A percentile compares a stretch with the other conserved stretches of the same genome.
These are phyloP conservation scores for Talaromyces marneffei DNA, from an alignment of 2,329 filamentous ascomycete species.

Conservation along the genomic window DNA sequence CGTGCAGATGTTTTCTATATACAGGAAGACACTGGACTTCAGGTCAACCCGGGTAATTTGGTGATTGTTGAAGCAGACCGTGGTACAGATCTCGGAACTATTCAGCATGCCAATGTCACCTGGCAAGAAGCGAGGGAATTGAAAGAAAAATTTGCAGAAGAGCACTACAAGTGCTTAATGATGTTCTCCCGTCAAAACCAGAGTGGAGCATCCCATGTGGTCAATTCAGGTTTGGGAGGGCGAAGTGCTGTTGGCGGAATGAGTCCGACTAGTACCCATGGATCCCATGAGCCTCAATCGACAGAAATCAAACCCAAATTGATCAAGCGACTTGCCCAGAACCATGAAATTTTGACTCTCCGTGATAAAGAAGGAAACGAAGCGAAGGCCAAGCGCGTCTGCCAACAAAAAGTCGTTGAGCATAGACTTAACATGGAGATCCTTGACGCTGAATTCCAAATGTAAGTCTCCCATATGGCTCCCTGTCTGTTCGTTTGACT, in stretches of 20 bases:
- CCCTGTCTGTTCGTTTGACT: background rate
- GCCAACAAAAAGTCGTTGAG: slow-evolving; percentile 93
- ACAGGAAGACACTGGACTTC: slow-evolving; percentile 87
- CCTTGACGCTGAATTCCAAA: slow-evolving; percentile 95
- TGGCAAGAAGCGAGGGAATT: slow-evolving; percentile 81
- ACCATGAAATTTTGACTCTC: slow-evolving; percentile 80
- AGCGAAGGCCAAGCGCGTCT: slow-evolving; percentile 93
- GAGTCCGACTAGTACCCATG: slow-evolving; percentile 68
- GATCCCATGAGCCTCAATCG: slow-evolving; percentile 63
- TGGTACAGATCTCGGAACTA: slow-evolving; percentile 89
- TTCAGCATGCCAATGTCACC: slow-evolving; percentile 79
- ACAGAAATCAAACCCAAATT: slow-evolving; percentile 89
- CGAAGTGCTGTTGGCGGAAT: slow-evolving; percentile 71
- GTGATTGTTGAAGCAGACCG: slow-evolving; percentile 98
- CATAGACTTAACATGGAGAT: slow-evolving; percentile 98
- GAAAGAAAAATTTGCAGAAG: slow-evolving; percentile 86
- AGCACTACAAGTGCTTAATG: slow-evolving; percentile 98
- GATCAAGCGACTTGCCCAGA: slow-evolving; percentile 89
- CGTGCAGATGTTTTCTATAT: slow-evolving; percentile 96
- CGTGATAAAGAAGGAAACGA: slow-evolving; percentile 96
- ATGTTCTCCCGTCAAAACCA: slow-evolving; percentile 83
- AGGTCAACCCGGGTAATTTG: slow-evolving; percentile 82
- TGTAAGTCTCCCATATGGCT: slow-evolving; percentile 56
- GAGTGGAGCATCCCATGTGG: slow-evolving; percentile 37
- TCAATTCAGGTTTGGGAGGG: slow-evolving; percentile 32